Evolutionary conservation across 2,329 filamentous ascomycete species (phyloP).

Genomic region (Alternaria sp.): DNA sequence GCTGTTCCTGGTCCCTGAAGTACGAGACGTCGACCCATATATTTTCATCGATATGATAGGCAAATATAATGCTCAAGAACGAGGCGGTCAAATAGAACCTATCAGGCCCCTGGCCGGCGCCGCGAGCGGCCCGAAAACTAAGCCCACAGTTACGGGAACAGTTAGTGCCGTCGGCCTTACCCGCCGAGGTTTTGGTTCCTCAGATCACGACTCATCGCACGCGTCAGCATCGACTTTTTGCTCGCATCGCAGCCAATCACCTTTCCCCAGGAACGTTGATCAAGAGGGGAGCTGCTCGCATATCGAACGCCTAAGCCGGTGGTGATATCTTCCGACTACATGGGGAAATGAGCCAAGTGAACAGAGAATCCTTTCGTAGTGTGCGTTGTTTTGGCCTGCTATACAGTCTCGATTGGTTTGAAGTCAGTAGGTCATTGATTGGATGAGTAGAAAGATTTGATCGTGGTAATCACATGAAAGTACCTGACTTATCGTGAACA

Average conservation of each 20-base stretch:
- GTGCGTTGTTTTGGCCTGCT: neutral
- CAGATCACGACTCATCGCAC: constrained; percentile 3
- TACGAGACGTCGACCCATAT: neutral
- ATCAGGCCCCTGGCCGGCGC: neutral
- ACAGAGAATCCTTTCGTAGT: neutral
- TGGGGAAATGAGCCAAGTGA: neutral
- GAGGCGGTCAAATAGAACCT: constrained; percentile 1
- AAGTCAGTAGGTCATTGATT: neutral
- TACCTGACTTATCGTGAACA: neutral
- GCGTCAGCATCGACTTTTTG: constrained; percentile 6
- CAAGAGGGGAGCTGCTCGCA: neutral
- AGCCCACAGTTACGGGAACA: constrained; percentile 3
- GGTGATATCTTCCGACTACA: neutral
- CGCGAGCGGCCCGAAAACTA: constrained; percentile 6
- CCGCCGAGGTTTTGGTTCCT: neutral
- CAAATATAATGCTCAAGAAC: neutral
- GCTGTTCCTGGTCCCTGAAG: neutral
- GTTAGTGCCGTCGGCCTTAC: constrained; percentile 8
- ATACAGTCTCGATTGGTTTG: neutral
- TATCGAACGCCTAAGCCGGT: neutral
- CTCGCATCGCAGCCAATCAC: constrained; percentile 1
- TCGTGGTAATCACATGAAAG: neutral
- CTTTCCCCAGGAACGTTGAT: neutral
- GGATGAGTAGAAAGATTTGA: neutral
- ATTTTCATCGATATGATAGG: constrained; percentile 1